Base-by-base conservation (phyloP, 2,329 filamentous ascomycete genomes). In the Colletotrichum spinosum region DNA sequence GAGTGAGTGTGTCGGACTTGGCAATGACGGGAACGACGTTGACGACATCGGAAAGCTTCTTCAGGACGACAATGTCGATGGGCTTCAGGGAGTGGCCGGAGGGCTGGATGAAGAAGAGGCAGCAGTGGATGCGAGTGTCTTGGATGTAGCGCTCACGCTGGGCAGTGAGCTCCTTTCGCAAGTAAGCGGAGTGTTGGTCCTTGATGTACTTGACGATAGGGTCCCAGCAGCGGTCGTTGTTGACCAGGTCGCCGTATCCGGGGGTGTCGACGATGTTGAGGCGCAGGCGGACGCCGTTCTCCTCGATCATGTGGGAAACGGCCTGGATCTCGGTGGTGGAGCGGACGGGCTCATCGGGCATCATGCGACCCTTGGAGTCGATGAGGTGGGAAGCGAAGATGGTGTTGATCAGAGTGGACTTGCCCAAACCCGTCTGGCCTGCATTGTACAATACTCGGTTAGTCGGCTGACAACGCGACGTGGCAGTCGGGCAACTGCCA, bases 151-250 rank as follows among this genome's bases (percentile, higher is more conserved):
- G 92, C 84, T 99, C 96, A 83, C 96, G 93, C 87, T 99, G 96
- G 72, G 96, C 96, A 60, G 96, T 98, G 76, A 99, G 93, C 83
- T 99, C 96, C 88, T 99, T 99, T 82, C 96, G 93, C 73, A 99
- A 90, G 85, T 98, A 99, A 75, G 96, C 95, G 57, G 94, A 97
- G 87, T 99, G 96, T 86, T 99, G 96, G 83, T 99, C 96, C 88
- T 99, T 99, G 88, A 99, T 99, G 84, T 99, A 99, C 87, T 99
- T 99, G 87, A 99, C 95, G 79, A 99, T 99, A 69, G 96, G 96
- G 78, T 99, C 96, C 96, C 96, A 99, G 90, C 96, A 99, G 87
- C 96, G 92, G 84, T 99, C 96, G 82, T 99, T 99, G 89, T 99
- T 99, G 82, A 99, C 96, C 77, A 97, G 89, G 76, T 99, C 96